These are phyloP conservation scores for Juglanconis oblonga DNA, from an alignment of 2,329 filamentous ascomycete species.

Conservation along the genomic window DNA sequence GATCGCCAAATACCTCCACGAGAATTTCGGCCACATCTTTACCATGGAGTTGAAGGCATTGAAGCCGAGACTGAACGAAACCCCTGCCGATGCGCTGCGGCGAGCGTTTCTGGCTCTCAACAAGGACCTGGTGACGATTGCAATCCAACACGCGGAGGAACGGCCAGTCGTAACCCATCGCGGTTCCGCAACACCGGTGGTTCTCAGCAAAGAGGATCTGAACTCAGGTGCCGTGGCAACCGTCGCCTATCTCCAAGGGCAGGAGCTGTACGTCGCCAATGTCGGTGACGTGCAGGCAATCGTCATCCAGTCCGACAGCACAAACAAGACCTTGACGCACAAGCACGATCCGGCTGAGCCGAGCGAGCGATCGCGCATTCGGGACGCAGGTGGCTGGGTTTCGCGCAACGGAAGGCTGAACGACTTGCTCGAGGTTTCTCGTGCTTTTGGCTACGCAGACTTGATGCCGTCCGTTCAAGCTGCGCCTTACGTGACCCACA, in stretches of 20 bases:
- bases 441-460: conserved; percentile 92
- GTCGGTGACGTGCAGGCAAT: conserved; percentile 96
- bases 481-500: conserved; percentile 76
- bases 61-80: conserved; percentile 66
- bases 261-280: conserved; percentile 91
- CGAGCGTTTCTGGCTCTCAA: conserved; percentile 86
- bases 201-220: conserved; percentile 84
- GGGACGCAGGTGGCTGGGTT: conserved; percentile 92
- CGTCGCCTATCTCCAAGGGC: conserved; percentile 82
- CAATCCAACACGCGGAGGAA: conserved; percentile 77
- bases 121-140: conserved; percentile 86
- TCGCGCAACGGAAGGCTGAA: conserved; percentile 93
- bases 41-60: conserved; percentile 75
- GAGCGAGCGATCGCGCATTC: conserved; percentile 79
- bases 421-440: conserved; percentile 84
- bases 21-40: conserved; percentile 89
- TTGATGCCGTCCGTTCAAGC: conserved; percentile 91
- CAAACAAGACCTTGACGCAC: conserved; percentile 76
- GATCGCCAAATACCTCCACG: conserved; percentile 93
- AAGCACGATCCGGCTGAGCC: conserved; percentile 93
- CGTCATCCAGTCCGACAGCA: conserved; percentile 84
- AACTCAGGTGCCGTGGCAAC: conserved; percentile 90
- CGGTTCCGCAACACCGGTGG: conserved; percentile 67
- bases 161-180: conserved; percentile 65
- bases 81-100: conserved; percentile 76